Percentiles rank a stretch among this genome's conserved stretches.
phyloP scores from a whole-genome alignment of 257 asterid genomes.

The Solanum tacnaense region DNA sequence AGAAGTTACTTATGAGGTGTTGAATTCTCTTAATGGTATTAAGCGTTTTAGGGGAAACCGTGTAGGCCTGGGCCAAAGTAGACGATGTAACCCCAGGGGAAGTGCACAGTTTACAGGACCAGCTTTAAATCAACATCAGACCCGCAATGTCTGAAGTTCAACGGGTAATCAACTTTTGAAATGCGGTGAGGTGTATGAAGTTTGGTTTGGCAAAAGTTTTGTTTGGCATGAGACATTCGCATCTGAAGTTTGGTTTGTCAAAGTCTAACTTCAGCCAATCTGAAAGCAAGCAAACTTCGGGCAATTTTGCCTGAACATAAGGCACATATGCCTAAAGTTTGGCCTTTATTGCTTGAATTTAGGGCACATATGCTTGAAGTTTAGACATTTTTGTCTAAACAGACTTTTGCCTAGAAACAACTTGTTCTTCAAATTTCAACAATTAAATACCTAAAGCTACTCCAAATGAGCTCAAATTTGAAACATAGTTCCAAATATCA shows the following conservation, averaged over 20 bases:
- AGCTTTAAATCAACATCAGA: background rate
- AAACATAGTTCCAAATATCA: background rate
- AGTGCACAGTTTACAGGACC: background rate
- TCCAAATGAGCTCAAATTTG: background rate
- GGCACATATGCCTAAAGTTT: background rate
- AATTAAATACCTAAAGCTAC: background rate
- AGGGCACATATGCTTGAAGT: background rate
- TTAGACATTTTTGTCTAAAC: background rate
- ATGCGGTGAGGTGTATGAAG: background rate
- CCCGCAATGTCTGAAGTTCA: background rate
- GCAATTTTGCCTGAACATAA: background rate
- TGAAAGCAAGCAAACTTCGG: background rate
- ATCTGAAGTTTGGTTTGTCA: background rate
- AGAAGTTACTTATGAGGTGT: background rate
- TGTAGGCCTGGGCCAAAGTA: background rate
- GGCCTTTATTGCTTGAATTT: background rate
- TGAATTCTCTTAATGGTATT: background rate
- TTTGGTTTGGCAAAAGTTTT: background rate
- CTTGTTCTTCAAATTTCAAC: background rate
- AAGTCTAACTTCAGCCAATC: background rate
- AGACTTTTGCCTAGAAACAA: background rate
- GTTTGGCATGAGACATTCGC: background rate
- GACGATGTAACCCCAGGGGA: background rate
- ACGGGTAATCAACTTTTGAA: background rate
- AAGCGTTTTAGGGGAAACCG: background rate